phyloP scores from a whole-genome alignment of 805 yeast genomes.

The Candida berthetii region DNA sequence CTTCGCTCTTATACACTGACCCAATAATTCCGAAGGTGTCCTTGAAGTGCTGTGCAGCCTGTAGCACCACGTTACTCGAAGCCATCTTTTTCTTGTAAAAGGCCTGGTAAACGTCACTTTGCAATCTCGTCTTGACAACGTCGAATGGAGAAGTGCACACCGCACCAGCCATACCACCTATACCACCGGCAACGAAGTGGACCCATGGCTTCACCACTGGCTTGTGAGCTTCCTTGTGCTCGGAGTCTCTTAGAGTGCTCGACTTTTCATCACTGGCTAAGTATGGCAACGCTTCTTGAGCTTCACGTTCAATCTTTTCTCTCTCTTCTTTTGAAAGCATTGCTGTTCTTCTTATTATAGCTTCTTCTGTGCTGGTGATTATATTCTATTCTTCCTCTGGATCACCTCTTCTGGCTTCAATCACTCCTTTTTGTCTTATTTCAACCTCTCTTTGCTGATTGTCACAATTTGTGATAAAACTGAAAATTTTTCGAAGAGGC shows the following conservation, averaged over 20 bases:
- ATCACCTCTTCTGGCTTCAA: too few relatives aligned
- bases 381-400: too few relatives aligned
- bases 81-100: constrained; percentile 33
- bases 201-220: constrained; percentile 50
- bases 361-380: too few relatives aligned
- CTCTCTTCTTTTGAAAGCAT: constrained; percentile 12
- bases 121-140: constrained; percentile 92
- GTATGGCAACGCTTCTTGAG: constrained; percentile 52
- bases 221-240: constrained; percentile 5
- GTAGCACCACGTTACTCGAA: constrained; percentile 29
- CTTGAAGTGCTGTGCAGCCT: constrained; percentile 62
- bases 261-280: constrained; percentile 71
- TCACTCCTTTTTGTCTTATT: too few relatives aligned
- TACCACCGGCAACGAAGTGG: constrained; percentile 85
- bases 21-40: constrained; percentile 76
- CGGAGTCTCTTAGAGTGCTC: constrained; percentile 38
- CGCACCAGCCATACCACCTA: constrained; percentile 99
- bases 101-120: constrained; percentile 73
- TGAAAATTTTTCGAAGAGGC: not conserved
- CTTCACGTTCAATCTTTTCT: constrained; percentile 41
- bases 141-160: constrained; percentile 91
- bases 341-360: not conserved
- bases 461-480: not conserved
- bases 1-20: constrained; percentile 69
- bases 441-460: too few relatives aligned